A percentile compares a stretch with the other conserved stretches of the same genome.
phyloP scores from a whole-genome alignment of 306 rosid genomes.

The Fragaria nilgerrensis region DNA sequence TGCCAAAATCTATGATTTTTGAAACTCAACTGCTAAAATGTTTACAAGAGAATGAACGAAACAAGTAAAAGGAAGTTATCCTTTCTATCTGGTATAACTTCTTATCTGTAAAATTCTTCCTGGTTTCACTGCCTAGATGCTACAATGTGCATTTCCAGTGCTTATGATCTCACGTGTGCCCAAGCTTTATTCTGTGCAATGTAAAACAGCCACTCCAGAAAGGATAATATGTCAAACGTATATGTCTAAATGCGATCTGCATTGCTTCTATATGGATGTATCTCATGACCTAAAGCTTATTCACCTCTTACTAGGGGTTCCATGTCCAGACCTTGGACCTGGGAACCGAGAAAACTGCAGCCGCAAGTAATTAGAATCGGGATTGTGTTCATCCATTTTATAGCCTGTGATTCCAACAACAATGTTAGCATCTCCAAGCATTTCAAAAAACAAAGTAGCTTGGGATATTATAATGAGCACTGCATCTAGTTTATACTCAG shows the following conservation, averaged over 20 bases:
- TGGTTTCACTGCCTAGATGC: conserved; percentile 27
- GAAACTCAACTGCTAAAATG: neutral
- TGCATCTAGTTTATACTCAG: neutral
- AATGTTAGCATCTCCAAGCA: conserved; percentile 32
- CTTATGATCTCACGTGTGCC: conserved; percentile 20
- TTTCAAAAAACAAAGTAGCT: neutral
- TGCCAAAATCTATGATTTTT: neutral
- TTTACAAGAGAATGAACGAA: neutral
- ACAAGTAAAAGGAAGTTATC: conserved; percentile 21
- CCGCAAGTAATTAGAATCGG: conserved; percentile 64
- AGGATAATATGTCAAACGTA: conserved; percentile 12
- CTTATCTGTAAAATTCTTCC: conserved; percentile 14
- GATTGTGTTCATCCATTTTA: conserved; percentile 63
- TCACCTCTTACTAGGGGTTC: conserved; percentile 67
- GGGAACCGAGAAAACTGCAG: conserved; percentile 90
- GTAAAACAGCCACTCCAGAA: conserved; percentile 17
- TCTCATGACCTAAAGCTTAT: conserved; percentile 19
- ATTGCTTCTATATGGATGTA: conserved; percentile 21
- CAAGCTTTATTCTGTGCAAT: conserved; percentile 15
- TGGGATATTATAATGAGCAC: conserved; percentile 5
- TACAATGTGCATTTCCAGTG: conserved; percentile 30
- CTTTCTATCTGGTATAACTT: conserved; percentile 15
- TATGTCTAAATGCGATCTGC: conserved; percentile 19
- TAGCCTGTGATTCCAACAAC: conserved; percentile 54
- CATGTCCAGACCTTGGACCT: conserved; percentile 77